A percentile compares a stretch with the other conserved stretches of the same genome.
phyloP scores from a whole-genome alignment of 306 rosid species.

The Casuarina equisetifolia region DNA sequence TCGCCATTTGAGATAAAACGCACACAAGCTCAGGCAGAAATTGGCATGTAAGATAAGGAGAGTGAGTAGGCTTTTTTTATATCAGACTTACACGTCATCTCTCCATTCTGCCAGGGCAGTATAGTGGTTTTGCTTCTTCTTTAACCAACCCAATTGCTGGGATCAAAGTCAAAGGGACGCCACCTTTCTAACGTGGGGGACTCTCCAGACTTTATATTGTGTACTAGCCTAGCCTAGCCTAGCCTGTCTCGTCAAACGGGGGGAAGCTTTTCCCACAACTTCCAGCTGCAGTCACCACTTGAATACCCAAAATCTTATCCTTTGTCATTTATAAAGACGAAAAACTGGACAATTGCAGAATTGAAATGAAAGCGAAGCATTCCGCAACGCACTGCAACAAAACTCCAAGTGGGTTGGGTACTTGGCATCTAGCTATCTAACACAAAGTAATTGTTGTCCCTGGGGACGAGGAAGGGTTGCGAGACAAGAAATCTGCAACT shows the following conservation, averaged over 20 bases:
- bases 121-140: neutral
- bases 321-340: neutral
- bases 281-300: neutral
- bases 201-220: neutral
- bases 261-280: neutral
- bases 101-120: neutral
- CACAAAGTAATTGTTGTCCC: neutral
- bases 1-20: slow-evolving; percentile 8
- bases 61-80: neutral
- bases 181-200: neutral
- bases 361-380: neutral
- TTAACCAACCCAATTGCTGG: neutral
- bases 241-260: neutral
- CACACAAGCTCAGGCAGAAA: neutral
- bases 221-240: neutral
- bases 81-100: neutral
- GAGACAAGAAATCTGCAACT: neutral
- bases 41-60: neutral
- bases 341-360: neutral
- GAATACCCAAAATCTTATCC: neutral
- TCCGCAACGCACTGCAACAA: neutral
- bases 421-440: neutral
- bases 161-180: neutral
- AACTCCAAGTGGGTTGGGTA: neutral
- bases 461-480: neutral